Evolutionary conservation across 371 early-diverging fungal genomes (phyloP), one percentile per base, ranked within the genome.

Genomic region (Batrachochytrium dendrobatidis): DNA sequence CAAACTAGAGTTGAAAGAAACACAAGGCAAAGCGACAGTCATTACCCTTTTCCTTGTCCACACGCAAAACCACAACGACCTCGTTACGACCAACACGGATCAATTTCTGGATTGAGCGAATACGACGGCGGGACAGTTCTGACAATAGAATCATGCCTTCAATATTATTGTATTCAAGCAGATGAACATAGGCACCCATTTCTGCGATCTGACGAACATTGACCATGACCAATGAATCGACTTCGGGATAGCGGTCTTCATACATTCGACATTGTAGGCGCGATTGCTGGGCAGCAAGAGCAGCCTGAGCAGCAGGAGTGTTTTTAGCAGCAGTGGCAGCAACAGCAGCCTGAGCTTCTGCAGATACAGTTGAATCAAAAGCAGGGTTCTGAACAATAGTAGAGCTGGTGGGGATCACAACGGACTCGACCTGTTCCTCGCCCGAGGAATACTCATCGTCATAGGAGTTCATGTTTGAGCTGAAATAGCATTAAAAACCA

Each of bases 41-140:
- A n/a, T n/a, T 70, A 88, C 92, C 99, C 80, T 99, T 99, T 70
- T 96, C 98, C 78, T 92, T 88, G 76, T 99, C 99, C 17, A 99
- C 99, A 69, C 97, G 83, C 69, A 96, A 80, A 46, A 99, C 99
- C 55, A 93, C 91, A 52, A 93, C 98, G 44, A 97, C 94, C 74
- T 99, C 99, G 66, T 91, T 90, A 67, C 88, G 82, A 43, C 99
- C 99, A 31, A 99, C 91, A 58, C 98, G 88, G 67, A 99, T 93
- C 58, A 97, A 78, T 69, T 98, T 98, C 69, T 96, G 96, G 53
- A 99, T 91, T 51, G 93, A 94, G 67, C 98, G 88, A 70, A 99
- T 97, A 76, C 99, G 94, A 70, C 98, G 82, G 71, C 98, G 83
- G 0, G 94, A 92, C 65, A 99, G 81, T 76, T 99, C 99, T 15